Percentiles rank a stretch among this genome's conserved stretches.
Conservation (phyloP, 768 basidiomycete genomes). For the Lactarius hengduanensis region DNA sequence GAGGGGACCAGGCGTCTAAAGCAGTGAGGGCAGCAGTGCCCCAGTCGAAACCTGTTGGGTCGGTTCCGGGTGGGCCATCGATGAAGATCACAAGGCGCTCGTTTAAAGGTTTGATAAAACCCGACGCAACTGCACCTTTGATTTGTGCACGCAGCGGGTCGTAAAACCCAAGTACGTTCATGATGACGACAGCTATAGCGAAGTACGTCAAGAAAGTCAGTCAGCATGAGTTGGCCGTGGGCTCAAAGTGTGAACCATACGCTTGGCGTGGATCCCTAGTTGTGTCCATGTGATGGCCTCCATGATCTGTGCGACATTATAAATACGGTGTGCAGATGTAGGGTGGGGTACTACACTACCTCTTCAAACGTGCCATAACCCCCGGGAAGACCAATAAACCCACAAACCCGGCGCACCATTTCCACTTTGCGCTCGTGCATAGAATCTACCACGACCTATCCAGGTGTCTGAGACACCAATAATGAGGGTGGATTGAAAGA, state of each 20-base stretch:
- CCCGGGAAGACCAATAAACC: constrained; percentile 88
- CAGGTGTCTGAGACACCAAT: not conserved
- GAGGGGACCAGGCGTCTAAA: constrained; percentile 53
- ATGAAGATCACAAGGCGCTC: constrained; percentile 68
- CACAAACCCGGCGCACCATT: constrained; percentile 80
- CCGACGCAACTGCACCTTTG: constrained; percentile 58
- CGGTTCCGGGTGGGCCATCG: constrained; percentile 59
- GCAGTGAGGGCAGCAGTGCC: constrained; percentile 66
- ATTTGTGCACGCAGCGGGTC: constrained; percentile 79
- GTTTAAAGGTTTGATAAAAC: constrained; percentile 72
- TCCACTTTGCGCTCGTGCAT: constrained; percentile 90
- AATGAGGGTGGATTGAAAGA: not conserved
- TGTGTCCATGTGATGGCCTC: constrained; percentile 97
- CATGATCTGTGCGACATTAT: constrained; percentile 50
- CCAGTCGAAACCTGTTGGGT: constrained; percentile 73
- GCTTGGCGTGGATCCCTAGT: constrained; percentile 81
- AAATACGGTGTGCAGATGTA: not conserved
- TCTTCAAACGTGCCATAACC: constrained; percentile 97
- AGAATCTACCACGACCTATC: constrained; percentile 66
- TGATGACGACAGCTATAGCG: constrained; percentile 67
- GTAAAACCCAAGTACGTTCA: constrained; percentile 87
- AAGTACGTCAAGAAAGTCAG: not conserved
- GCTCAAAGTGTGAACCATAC: constrained; percentile 43
- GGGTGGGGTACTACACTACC: constrained; percentile 40
- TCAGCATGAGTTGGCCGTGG: not conserved